phyloP scores from a whole-genome alignment of 495 filamentous ascomycete species.

The Trichoderma reesei region DNA sequence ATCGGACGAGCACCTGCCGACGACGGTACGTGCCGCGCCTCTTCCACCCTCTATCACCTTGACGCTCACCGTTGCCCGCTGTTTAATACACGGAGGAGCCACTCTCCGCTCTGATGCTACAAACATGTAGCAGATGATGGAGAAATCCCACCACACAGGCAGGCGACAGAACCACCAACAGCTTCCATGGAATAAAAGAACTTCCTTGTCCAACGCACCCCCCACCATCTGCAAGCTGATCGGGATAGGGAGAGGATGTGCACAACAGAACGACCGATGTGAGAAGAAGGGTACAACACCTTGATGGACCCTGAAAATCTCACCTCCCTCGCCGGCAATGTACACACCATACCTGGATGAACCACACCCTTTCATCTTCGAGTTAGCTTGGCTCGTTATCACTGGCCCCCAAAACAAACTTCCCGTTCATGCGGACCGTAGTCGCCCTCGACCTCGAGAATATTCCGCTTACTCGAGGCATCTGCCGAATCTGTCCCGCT shows the following conservation, averaged over 20 bases:
- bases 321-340: neutral
- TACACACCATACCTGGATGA: neutral
- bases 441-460: neutral
- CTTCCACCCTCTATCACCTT: neutral
- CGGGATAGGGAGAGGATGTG: neutral
- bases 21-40: neutral
- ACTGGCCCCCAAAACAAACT: neutral
- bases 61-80: neutral
- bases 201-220: neutral
- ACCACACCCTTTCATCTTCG: neutral
- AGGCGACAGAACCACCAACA: neutral
- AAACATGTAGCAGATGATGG: neutral
- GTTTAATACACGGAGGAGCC: neutral
- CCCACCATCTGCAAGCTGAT: neutral
- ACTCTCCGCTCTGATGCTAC: neutral
- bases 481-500: neutral
- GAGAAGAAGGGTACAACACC: neutral
- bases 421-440: neutral
- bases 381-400: neutral
- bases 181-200: neutral
- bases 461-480: neutral
- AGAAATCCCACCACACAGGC: neutral
- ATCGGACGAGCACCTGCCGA: neutral
- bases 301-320: conserved; percentile 3
- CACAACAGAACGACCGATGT: neutral